Percentiles rank a stretch among this genome's conserved stretches.
Evolutionary conservation across 2,329 filamentous ascomycete genomes (phyloP).

Genomic region (Paracoccidioides brasiliensis): DNA sequence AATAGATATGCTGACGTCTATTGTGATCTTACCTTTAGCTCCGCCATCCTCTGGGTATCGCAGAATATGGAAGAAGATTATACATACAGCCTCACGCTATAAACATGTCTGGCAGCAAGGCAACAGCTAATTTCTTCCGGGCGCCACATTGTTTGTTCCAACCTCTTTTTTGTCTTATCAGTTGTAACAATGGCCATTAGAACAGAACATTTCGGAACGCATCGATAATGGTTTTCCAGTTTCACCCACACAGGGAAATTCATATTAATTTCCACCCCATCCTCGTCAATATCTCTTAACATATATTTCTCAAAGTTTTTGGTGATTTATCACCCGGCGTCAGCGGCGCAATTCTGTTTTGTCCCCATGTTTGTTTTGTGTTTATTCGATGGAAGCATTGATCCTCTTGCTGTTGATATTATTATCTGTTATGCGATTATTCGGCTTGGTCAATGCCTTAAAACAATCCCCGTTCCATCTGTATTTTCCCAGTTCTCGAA

Average conservation of each 20-base stretch:
- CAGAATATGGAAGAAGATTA: constrained; percentile 65
- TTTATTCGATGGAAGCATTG: neutral
- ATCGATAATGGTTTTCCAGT: too few species aligned
- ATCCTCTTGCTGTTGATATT: neutral
- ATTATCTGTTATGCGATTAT: neutral
- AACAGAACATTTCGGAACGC: too few species aligned
- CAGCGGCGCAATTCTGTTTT: too few species aligned
- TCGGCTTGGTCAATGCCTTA: neutral
- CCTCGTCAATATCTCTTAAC: too few species aligned
- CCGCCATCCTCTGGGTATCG: constrained; percentile 53
- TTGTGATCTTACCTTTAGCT: constrained; percentile 28
- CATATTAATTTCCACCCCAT: too few species aligned
- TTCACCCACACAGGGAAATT: too few species aligned
- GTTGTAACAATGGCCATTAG: too few species aligned
- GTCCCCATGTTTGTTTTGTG: too few species aligned
- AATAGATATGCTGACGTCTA: neutral
- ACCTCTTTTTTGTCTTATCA: too few species aligned
- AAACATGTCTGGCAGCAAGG: constrained; percentile 7
- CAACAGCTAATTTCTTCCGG: neutral
- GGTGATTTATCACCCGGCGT: too few species aligned
- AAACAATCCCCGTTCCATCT: neutral
- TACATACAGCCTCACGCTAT: constrained; percentile 55
- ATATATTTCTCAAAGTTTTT: too few species aligned
- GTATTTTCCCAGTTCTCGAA: neutral
- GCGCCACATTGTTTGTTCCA: too few species aligned